phyloP scores from a whole-genome alignment of 2,329 filamentous ascomycete genomes.

The Verticillium nubilum region DNA sequence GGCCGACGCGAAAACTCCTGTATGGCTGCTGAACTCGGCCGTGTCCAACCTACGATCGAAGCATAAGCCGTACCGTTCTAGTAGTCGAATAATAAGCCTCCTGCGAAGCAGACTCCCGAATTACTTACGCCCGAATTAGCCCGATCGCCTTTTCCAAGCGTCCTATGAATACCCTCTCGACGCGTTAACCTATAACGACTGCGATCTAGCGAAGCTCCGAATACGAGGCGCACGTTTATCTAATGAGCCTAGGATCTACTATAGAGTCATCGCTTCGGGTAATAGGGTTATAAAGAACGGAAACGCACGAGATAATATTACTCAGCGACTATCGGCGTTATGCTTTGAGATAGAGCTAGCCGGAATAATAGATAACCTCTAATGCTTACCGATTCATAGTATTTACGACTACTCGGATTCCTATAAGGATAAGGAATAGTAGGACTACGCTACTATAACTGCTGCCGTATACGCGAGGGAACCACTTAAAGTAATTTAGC shows the following conservation, averaged over 20 bases:
- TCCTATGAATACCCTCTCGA: not conserved
- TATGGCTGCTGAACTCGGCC: not conserved
- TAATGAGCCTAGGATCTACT: slow-evolving; percentile 6
- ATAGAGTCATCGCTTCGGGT: slow-evolving; percentile 19
- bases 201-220: slow-evolving; percentile 1
- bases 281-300: slow-evolving; percentile 27
- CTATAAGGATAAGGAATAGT: slow-evolving; percentile 30
- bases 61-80: not conserved
- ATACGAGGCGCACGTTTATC: not conserved
- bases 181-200: not conserved
- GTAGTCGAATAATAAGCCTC: not conserved
- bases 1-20: slow-evolving; percentile 1
- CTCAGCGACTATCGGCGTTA: not conserved
- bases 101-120: not conserved
- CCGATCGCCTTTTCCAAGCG: slow-evolving; percentile 1
- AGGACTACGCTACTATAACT: slow-evolving; percentile 23
- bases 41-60: slow-evolving; percentile 2
- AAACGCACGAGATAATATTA: slow-evolving; percentile 20
- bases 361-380: slow-evolving; percentile 14
- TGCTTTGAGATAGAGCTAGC: slow-evolving; percentile 22
- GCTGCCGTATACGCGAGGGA: slow-evolving; percentile 21
- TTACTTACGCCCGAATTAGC: rapidly evolving
- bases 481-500: slow-evolving; percentile 3
- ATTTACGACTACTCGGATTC: slow-evolving; percentile 32
- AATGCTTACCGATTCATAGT: slow-evolving; percentile 25